Base-by-base conservation (phyloP, 352 stramenopile species). In the Phytopythium litorale region DNA sequence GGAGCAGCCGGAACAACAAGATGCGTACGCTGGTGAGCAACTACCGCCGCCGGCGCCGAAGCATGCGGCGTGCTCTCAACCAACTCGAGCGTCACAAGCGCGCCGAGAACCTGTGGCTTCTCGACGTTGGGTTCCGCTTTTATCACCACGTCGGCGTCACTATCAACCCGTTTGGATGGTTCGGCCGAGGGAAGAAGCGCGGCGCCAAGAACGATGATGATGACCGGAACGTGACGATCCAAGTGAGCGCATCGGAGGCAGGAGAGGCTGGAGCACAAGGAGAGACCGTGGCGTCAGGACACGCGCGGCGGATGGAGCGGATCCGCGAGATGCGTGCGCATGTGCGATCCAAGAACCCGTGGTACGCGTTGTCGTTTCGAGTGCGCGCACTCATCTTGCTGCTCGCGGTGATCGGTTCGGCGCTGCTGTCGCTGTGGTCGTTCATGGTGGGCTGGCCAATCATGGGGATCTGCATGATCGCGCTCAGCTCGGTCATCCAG, bases 121-220 rank as follows among this genome's bases (percentile, higher is more conserved):
- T 93, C 45, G 81, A 91, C 56, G 77, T 93, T 45, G 84, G 84
- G 7, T 91, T 90, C 64, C 84, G 84, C 21, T 91, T 88, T 56
- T 73, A 83, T 28, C 72, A 89, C 51, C 77, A 91, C 62, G 61
- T 88, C 12, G 73, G 72, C 23, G 48, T 81, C 28, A 71, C 69
- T 7, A 40, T 83, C 40, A 84, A 87, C 62, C 77, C 74, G 19
- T 67, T 75, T 16, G 64, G 66, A 46, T 82, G 71, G 67, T 71
- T 66, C 25, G 62, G 64, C 18, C 55, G 43, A 53, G 42, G 42
- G 8, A 71, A 73, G 38, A 64, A 60, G 1, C 61, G 33, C 21
- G 25, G n/a, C 23, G 4, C 56, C 49, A 68, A 63, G 54, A 60
- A 56, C 1, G 18, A 45, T 21, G 52, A 60, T 8, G 40, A 43